Evolutionary conservation across 164 flowering plant genomes (phyloP), one percentile per base, ranked within the genome.

Genomic region (Nymphaea colorata): DNA sequence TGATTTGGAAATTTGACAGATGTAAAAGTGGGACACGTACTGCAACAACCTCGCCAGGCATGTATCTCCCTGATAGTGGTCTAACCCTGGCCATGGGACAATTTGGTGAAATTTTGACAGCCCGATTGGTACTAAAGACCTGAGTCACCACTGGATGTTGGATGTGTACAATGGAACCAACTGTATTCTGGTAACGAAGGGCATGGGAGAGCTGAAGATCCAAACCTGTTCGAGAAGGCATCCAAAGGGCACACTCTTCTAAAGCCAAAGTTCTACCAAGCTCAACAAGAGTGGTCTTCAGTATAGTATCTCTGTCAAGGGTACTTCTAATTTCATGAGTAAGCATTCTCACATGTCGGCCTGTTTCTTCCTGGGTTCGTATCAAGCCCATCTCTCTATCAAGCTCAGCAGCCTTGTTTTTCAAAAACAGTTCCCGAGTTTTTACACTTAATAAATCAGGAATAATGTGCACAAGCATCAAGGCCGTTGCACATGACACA

Each of bases 291-390:
- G 96, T 88, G 12, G 96, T 87, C 68, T 79, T 88, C 16, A 90
- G 70, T 67, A 90, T 90, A 3, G 96, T 88, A 68, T 90, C 92
- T 55, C 96, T 80, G 71, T 90, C 90, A 25, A 90, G 81, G 25
- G 96, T 90, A 78, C 96, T 90, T 76, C 96, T 81, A 67, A 90
- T 90, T 76, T 90, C 96, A 81, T 85, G 94, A 45, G 96, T 90
- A 57, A 90, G 80, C 94, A 90, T 90, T 74, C 96, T 83, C 47
- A 90, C 96, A 81, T 90, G 92, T 59, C 96, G 73, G 3, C 96
- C 92, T 6, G 96, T 88, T 72, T 90, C 96, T 74, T 90, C 96
- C 69, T 90, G 96, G 0, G 90, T 86, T 42, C 88, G 89, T 55
- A 90, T 90, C 65, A 86, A 69, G 4, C 94, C 96, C 96, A 88